These are phyloP conservation scores for Trematosphaeria pertusa DNA, from an alignment of 2,329 filamentous ascomycete genomes.

Conservation along the genomic window DNA sequence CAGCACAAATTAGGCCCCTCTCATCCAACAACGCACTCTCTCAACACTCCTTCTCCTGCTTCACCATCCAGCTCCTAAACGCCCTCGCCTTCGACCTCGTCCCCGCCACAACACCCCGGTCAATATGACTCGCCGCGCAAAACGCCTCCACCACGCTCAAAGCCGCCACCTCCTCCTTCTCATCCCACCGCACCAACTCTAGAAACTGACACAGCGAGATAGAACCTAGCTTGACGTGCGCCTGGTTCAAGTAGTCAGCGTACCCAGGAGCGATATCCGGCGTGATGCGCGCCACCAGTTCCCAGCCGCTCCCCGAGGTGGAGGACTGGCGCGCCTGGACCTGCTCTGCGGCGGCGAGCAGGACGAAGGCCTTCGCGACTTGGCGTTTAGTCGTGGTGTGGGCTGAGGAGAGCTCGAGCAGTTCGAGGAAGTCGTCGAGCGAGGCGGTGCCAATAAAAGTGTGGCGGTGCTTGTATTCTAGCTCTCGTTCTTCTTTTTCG, in stretches of 20 bases:
- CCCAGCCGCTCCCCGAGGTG: slow-evolving; percentile 28
- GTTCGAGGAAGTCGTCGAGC: slow-evolving; percentile 36
- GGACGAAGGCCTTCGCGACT: slow-evolving; percentile 32
- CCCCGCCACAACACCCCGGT: slow-evolving; percentile 26
- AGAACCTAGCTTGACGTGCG: slow-evolving; percentile 34
- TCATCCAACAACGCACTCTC: no score
- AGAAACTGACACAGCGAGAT: slow-evolving; percentile 36
- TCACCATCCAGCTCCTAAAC: slow-evolving; percentile 32
- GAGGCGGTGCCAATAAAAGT: slow-evolving; percentile 43
- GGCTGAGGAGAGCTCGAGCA: slow-evolving; percentile 28
- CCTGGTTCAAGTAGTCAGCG: slow-evolving; percentile 31
- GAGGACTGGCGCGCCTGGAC: slow-evolving; percentile 33
- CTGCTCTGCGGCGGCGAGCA: slow-evolving; percentile 36
- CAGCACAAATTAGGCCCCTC: no score
- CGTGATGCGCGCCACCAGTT: slow-evolving; percentile 32
- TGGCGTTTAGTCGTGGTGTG: slow-evolving; percentile 27
- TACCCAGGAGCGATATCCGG: slow-evolving; percentile 18
- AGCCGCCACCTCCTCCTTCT: slow-evolving; percentile 21
- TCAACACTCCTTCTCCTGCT: slow-evolving; percentile 1
- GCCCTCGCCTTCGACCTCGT: slow-evolving; percentile 29
- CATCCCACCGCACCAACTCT: slow-evolving; percentile 32
- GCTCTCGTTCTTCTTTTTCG: slow-evolving; percentile 29
- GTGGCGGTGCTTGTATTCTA: slow-evolving; percentile 44
- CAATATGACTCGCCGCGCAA: slow-evolving; percentile 33
- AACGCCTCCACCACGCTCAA: slow-evolving; percentile 37